Evolutionary conservation across 116 monocot species (phyloP).

Genomic region (Posidonia oceanica): DNA sequence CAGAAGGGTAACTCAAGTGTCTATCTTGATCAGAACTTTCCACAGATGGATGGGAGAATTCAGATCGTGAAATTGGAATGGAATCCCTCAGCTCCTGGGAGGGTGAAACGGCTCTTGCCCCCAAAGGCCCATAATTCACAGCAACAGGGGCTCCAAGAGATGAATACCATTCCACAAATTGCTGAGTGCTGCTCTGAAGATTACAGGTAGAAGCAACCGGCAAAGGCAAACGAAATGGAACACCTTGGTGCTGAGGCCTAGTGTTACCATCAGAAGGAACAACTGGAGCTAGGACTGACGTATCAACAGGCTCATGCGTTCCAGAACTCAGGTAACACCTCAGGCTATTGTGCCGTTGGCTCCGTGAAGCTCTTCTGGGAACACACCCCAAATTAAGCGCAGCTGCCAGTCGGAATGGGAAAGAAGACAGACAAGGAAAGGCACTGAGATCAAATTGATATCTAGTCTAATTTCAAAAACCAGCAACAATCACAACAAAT

Average conservation of each 20-base stretch:
- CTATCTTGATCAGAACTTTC: slow-evolving; percentile 4
- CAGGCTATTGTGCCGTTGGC: slow-evolving; percentile 71
- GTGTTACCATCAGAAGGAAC: neutral
- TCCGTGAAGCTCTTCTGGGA: slow-evolving; percentile 74
- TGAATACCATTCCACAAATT: slow-evolving; percentile 5
- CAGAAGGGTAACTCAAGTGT: slow-evolving; percentile 4
- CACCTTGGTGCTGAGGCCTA: slow-evolving; percentile 1
- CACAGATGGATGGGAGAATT: slow-evolving; percentile 1
- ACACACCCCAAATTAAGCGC: slow-evolving; percentile 80
- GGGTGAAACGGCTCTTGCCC: neutral
- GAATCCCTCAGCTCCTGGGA: slow-evolving; percentile 1
- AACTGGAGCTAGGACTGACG: neutral
- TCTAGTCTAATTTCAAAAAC: neutral
- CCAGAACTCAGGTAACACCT: slow-evolving; percentile 51
- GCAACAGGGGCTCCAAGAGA: neutral
- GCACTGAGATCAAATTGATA: neutral
- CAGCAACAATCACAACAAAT: neutral
- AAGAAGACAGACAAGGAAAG: neutral
- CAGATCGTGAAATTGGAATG: neutral
- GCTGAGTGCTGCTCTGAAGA: neutral
- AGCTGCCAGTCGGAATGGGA: slow-evolving; percentile 27
- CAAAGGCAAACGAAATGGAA: neutral
- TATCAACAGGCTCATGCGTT: slow-evolving; percentile 9
- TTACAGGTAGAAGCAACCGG: neutral
- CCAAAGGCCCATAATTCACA: neutral